Conservation (phyloP, 441 rosid species). For the Pelargonium australe region DNA sequence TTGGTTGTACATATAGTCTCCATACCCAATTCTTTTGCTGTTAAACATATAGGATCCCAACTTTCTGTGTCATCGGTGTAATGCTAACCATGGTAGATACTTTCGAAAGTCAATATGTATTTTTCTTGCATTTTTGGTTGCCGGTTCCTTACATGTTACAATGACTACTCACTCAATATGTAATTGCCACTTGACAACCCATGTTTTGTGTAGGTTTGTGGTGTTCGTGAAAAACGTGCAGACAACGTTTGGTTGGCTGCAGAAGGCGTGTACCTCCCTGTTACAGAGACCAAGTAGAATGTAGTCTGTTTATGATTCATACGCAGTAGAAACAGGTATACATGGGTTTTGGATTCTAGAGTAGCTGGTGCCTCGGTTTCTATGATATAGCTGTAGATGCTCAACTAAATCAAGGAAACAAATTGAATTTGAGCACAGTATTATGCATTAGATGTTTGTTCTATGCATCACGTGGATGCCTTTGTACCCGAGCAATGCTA, state of each 20-base stretch:
- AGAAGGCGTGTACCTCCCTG: constrained; percentile 88
- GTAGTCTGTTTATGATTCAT: neutral
- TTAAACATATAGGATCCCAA: too few relatives aligned
- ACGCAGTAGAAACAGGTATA: constrained; percentile 29
- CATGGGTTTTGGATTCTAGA: constrained; percentile 32
- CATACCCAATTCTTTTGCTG: too few relatives aligned
- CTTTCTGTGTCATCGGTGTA: too few relatives aligned
- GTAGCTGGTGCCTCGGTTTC: constrained; percentile 22
- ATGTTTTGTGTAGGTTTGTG: constrained; percentile 65
- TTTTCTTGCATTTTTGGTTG: too few relatives aligned
- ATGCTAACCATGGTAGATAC: too few relatives aligned
- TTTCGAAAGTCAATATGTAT: too few relatives aligned
- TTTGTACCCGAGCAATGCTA: neutral
- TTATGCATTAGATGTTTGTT: neutral
- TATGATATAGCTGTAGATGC: constrained; percentile 18
- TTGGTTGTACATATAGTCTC: too few relatives aligned
- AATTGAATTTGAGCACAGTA: neutral
- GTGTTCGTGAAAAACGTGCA: constrained; percentile 66
- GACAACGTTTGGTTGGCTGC: constrained; percentile 95
- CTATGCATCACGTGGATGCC: neutral
- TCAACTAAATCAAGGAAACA: constrained; percentile 11
- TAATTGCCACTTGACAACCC: neutral
- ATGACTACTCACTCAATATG: constrained; percentile 1
- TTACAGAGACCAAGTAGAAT: constrained; percentile 47
- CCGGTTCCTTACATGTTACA: neutral